phyloP scores from a whole-genome alignment of 2,329 filamentous ascomycete species.

The Claviceps pazoutovae region DNA sequence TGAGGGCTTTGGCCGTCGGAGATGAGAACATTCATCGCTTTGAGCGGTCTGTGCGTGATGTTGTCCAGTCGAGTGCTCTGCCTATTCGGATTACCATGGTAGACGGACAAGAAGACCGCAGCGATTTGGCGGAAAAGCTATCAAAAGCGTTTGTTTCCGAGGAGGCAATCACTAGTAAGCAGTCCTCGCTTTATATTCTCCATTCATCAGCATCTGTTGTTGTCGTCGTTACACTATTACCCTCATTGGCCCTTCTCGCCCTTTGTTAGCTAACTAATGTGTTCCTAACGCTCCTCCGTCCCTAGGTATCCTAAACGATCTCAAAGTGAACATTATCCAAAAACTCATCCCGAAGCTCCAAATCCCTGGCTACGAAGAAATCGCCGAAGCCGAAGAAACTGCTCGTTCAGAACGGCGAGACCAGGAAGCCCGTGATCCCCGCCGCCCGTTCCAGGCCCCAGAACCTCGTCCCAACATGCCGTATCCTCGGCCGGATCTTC shows the following conservation, averaged over 20 bases:
- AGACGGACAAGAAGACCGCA: slow-evolving; percentile 32
- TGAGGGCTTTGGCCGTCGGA: slow-evolving; percentile 64
- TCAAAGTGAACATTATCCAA: slow-evolving; percentile 72
- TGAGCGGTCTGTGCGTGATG: slow-evolving; percentile 59
- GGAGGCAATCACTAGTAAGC: slow-evolving; percentile 41
- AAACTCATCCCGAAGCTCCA: slow-evolving; percentile 65
- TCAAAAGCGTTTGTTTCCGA: slow-evolving; percentile 60
- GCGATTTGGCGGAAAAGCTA: slow-evolving; percentile 32
- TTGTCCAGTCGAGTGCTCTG: slow-evolving; percentile 46
- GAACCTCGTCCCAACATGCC: slow-evolving; percentile 48
- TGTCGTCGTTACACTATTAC: too few species aligned
- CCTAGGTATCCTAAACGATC: slow-evolving; percentile 50
- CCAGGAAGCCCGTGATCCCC: slow-evolving; percentile 24
- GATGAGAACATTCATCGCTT: slow-evolving; percentile 71
- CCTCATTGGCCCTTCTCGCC: too few species aligned
- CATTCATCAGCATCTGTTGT: too few species aligned
- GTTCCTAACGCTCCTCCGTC: not conserved
- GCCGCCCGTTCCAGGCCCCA: slow-evolving; percentile 20
- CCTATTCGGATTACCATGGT: slow-evolving; percentile 42
- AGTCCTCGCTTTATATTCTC: too few species aligned
- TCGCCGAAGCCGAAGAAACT: slow-evolving; percentile 27
- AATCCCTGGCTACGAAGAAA: slow-evolving; percentile 66
- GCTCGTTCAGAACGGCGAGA: slow-evolving; percentile 26
- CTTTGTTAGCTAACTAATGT: too few species aligned
- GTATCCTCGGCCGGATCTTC: slow-evolving; percentile 51